Evolutionary conservation across 768 basidiomycete genomes (phyloP), one percentile per base, ranked within the genome.

Genomic region (Coprinellus micaceus): DNA sequence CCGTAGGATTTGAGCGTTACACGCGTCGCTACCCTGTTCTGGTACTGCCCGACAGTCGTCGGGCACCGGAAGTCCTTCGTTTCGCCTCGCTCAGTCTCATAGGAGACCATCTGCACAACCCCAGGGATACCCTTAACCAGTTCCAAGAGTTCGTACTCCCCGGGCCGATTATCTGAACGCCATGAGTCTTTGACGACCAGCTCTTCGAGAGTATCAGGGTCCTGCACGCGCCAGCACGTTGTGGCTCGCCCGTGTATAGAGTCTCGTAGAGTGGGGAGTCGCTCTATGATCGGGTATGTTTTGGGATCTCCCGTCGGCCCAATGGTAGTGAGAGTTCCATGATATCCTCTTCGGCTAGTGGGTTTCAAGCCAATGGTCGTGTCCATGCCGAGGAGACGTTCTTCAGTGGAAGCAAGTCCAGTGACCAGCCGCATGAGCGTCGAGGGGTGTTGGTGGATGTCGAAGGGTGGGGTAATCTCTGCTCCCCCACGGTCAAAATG

Each of bases 401-500:
- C 47, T 10, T 56, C 37, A 9, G 6, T 17, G 24, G 55, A 56
- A 9, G 44, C 11, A 15, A 56, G 37, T 3, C 55, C 46, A n/a
- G 48, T 24, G 24, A 56, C 39, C 19, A 50, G 33, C 13, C 55
- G 46, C 5, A 56, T 26, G 40, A 56, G 48, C 11, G 22, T 33
- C 6, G 9, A 7, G 11, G 55, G 41, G 2, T 56, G 30, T 15
- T 56, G 22, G 39, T 56, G 46, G 13, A 56, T 12, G 48, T 50
- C 28, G 25, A 50, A 4, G 37, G 22, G 24, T 13, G 12, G 21
- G 5, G 47, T 37, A 25, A 48, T 24, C 19, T 56, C 22, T 4
- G 39, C 47, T 11, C 55, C 55, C 36, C 36, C 19, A 3, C 55
- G 30, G 26, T 56, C 55, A 22, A 17, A 56, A 10, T 56, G 55